These are phyloP conservation scores for Hamigera avellanea DNA, from an alignment of 495 filamentous ascomycete genomes.

Conservation along the genomic window DNA sequence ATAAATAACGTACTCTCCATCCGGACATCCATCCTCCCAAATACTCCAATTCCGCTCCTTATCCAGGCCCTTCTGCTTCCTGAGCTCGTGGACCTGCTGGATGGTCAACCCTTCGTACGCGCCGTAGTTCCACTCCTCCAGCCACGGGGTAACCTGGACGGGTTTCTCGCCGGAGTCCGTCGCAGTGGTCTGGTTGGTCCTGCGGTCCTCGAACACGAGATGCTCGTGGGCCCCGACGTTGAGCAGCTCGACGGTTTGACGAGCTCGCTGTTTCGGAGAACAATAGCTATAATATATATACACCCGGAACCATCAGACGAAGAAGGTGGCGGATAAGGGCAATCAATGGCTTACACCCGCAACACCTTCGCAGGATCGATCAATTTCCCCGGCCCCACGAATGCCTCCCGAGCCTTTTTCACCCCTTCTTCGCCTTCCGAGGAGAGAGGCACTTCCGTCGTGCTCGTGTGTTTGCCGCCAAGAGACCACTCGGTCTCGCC, in stretches of 20 bases:
- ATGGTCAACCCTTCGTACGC: slow-evolving; percentile 9
- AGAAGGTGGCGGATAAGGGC: not conserved
- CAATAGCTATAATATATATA: slow-evolving; percentile 4
- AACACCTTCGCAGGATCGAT: slow-evolving; percentile 1
- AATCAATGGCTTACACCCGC: not conserved
- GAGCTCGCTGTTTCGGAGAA: slow-evolving; percentile 3
- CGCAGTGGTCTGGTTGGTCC: not conserved
- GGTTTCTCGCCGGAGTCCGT: not conserved
- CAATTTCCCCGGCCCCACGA: slow-evolving; percentile 1
- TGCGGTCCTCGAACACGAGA: slow-evolving; percentile 3
- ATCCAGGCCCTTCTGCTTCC: slow-evolving; percentile 1
- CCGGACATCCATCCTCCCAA: slow-evolving; percentile 21
- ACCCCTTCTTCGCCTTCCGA: slow-evolving; percentile 1
- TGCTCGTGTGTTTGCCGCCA: slow-evolving; percentile 6
- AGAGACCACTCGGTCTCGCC: slow-evolving; percentile 22
- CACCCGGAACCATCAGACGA: not conserved
- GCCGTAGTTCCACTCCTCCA: slow-evolving; percentile 9
- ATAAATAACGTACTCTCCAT: slow-evolving; percentile 7
- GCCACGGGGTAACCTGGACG: slow-evolving; percentile 5
- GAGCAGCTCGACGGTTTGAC: slow-evolving; percentile 7
- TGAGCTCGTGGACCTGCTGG: not conserved
- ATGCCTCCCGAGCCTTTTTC: not conserved
- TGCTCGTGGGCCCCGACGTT: slow-evolving; percentile 4
- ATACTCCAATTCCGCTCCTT: slow-evolving; percentile 15
- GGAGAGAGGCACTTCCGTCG: slow-evolving; percentile 3